Percentiles rank a stretch among this genome's conserved stretches.
These are phyloP conservation scores for Ophiostoma quercus DNA, from an alignment of 2,329 filamentous ascomycete genomes.

Conservation along the genomic window DNA sequence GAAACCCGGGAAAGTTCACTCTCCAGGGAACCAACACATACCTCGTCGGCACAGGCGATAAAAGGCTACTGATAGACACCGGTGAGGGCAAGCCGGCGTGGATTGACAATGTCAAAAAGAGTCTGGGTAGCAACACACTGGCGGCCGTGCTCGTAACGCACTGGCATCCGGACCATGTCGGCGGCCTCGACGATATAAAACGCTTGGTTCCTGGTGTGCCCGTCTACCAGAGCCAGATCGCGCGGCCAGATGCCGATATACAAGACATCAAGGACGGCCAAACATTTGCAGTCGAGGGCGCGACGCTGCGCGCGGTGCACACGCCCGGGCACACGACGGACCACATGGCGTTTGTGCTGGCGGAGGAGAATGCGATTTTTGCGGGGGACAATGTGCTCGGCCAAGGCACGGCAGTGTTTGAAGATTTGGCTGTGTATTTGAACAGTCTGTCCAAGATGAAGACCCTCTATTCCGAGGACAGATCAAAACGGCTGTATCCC, in stretches of 20 bases:
- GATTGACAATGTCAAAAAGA: conserved; percentile 59
- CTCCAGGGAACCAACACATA: conserved; percentile 90
- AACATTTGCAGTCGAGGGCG: conserved; percentile 46
- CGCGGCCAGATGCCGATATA: background rate
- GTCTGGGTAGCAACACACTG: conserved; percentile 48
- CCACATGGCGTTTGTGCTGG: conserved; percentile 60
- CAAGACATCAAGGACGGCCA: conserved; percentile 44
- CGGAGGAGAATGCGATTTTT: conserved; percentile 63
- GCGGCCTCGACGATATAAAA: conserved; percentile 66
- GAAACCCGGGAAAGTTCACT: conserved; percentile 80
- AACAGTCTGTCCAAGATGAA: conserved; percentile 56
- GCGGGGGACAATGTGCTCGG: conserved; percentile 71
- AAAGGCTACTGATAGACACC: conserved; percentile 81
- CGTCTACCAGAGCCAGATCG: conserved; percentile 57
- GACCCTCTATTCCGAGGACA: conserved; percentile 28
- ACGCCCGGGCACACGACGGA: conserved; percentile 67
- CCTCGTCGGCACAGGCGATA: conserved; percentile 68
- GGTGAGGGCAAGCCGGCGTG: conserved; percentile 75
- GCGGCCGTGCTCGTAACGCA: conserved; percentile 75
- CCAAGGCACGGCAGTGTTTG: conserved; percentile 68
- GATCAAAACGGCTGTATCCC: conserved; percentile 66
- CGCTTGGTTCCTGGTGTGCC: conserved; percentile 56
- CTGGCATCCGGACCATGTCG: conserved; percentile 84
- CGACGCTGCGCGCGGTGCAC: conserved; percentile 57
- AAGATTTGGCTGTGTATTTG: conserved; percentile 60